Evolutionary conservation across 2,329 filamentous ascomycete genomes (phyloP), one percentile per base, ranked within the genome.

Genomic region (Ophiocordyceps sinensis): DNA sequence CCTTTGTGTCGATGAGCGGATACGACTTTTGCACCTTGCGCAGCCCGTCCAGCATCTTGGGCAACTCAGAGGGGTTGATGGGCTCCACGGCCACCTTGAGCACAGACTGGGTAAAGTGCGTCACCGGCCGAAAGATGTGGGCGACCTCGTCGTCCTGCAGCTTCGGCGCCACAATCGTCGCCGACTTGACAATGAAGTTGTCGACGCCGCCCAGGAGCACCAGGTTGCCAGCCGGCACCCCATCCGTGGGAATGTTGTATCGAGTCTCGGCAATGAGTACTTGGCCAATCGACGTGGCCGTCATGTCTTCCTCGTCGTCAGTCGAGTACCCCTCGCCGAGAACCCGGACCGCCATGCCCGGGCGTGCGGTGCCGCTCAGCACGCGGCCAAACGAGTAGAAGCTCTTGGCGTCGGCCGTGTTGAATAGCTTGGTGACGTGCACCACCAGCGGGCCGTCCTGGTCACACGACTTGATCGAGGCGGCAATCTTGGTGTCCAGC

Each of bases 11-110:
- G 51, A 96, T 85, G 23, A 98, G 73, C 28, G 91, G 91, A 53
- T 96, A 98, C 53, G 85, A 94, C 63, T 98, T 98, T 70, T 95
- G 94, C 63, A 98, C 83, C 57, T 94, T 95, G 39, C 91, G 80
- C 38, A 98, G 71, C 43, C 91, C 91, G 57, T 98, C 91, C 49
- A 98, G 72, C 91, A 98, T 98, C 66, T 98, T 98, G 11, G 91
- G 91, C 28, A 98, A 70, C 62, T 98, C 91, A 0, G 89, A 96
- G 3, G 91, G 91, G 58, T 96, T 98, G 60, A 98, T 91, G 1
- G 91, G 91, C 64, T 98, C 91, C 9, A 98, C 89, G 0, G 91
- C 91, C 29, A 98, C 83, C 66, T 98, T 98, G 62, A 98, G 83
- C 1, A 98, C 88, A 1, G 89, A 95, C 59, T 98, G 86, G 28